These are phyloP conservation scores for Mycena epipterygia DNA, from an alignment of 768 basidiomycete species.

Conservation along the genomic window DNA sequence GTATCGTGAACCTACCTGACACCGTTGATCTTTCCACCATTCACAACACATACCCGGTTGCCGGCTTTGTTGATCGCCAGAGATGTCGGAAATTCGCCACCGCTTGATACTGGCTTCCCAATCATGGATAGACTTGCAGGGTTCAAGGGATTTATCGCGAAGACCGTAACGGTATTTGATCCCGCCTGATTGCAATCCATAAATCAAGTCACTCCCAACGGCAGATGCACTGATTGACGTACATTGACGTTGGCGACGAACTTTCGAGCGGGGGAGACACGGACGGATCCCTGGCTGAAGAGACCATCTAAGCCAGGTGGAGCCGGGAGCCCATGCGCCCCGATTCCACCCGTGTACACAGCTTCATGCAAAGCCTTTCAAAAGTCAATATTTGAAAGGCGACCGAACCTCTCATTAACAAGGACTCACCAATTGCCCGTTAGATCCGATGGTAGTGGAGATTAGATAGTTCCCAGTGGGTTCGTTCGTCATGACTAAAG, in stretches of 20 bases:
- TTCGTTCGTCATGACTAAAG: slow-evolving; percentile 54
- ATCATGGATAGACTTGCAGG: slow-evolving; percentile 47
- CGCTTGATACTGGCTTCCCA: slow-evolving; percentile 50
- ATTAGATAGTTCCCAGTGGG: slow-evolving; percentile 51
- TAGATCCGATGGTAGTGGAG: slow-evolving; percentile 43
- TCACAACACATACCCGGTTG: slow-evolving; percentile 49
- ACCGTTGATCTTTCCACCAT: slow-evolving; percentile 52
- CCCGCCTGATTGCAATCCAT: slow-evolving; percentile 43
- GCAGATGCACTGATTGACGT: background rate
- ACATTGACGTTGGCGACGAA: slow-evolving; percentile 31
- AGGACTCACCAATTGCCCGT: slow-evolving; percentile 48
- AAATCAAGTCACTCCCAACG: no score
- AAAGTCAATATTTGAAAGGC: slow-evolving; percentile 29
- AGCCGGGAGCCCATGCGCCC: slow-evolving; percentile 37
- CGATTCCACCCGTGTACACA: slow-evolving; percentile 34
- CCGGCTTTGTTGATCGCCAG: slow-evolving; percentile 50
- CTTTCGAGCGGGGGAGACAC: slow-evolving; percentile 17
- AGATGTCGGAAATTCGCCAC: slow-evolving; percentile 56
- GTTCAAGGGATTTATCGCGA: slow-evolving; percentile 49
- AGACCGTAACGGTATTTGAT: slow-evolving; percentile 54
- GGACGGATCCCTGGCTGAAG: slow-evolving; percentile 45
- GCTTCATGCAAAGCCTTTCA: slow-evolving; percentile 35
- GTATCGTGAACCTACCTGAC: slow-evolving; percentile 44
- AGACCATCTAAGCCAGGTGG: slow-evolving; percentile 41
- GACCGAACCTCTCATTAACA: slow-evolving; percentile 54